A percentile compares a stretch with the other conserved stretches of the same genome.
phyloP scores from a whole-genome alignment of 2,329 filamentous ascomycete genomes.

The Fusarium brachygibbosum region DNA sequence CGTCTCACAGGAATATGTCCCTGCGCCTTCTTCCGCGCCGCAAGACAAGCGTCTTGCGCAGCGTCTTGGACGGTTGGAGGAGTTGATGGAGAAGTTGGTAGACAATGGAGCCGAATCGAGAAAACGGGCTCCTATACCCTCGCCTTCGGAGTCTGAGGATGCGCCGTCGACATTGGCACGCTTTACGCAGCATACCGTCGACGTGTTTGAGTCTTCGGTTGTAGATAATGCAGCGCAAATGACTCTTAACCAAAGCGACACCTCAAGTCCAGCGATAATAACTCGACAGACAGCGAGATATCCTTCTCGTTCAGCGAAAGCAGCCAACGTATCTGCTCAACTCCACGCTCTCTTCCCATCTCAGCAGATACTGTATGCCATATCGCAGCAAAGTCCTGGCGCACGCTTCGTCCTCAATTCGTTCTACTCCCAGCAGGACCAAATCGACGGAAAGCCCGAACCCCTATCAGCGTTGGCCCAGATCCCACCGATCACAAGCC shows the following conservation, averaged over 20 bases:
- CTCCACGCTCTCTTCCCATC: conserved; percentile 45
- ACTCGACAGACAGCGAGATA: conserved; percentile 6
- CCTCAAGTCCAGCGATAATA: not conserved
- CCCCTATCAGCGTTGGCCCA: conserved; percentile 46
- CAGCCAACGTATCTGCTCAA: conserved; percentile 31
- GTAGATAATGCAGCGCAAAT: conserved; percentile 42
- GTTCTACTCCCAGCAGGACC: conserved; percentile 49
- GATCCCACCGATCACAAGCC: conserved; percentile 57
- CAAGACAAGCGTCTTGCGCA: conserved; percentile 58
- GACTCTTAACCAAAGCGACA: conserved; percentile 19
- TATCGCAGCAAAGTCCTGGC: conserved; percentile 45
- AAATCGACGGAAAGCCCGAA: conserved; percentile 53
- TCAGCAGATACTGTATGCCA: conserved; percentile 39
- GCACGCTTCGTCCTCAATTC: conserved; percentile 47
- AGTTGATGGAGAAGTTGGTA: conserved; percentile 61
- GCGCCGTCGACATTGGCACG: not conserved
- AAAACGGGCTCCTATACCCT: conserved; percentile 28
- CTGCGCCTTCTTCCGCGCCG: conserved; percentile 51
- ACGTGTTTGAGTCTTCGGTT: conserved; percentile 40
- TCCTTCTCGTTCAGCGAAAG: conserved; percentile 24
- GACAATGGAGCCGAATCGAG: conserved; percentile 46
- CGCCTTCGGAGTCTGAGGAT: conserved; percentile 34
- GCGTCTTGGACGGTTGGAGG: conserved; percentile 61
- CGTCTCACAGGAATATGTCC: conserved; percentile 62
- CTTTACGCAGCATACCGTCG: conserved; percentile 47